A percentile compares a stretch with the other conserved stretches of the same genome.
These are phyloP conservation scores for Cryptococcus maquisensis DNA, from an alignment of 1,284 basidiomycete genomes.

Conservation along the genomic window DNA sequence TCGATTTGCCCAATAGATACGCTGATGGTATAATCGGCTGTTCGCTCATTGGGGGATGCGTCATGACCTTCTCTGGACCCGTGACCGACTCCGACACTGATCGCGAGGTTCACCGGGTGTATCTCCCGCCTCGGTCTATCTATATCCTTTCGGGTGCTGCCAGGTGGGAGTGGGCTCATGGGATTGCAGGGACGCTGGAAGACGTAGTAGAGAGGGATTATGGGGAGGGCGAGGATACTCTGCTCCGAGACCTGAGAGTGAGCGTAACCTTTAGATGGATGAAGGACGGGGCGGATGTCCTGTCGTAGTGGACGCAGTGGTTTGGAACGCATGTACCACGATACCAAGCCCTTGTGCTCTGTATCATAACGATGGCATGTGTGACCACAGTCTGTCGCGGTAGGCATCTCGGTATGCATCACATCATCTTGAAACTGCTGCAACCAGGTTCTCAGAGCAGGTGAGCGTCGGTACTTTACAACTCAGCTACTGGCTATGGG, in stretches of 20 bases:
- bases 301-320: conserved; percentile 14
- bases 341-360: no score
- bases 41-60: conserved; percentile 38
- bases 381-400: no score
- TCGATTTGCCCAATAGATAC: conserved; percentile 51
- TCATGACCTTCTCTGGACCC: conserved; percentile 21
- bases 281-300: conserved; percentile 39
- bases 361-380: no score
- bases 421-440: no score
- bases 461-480: no score
- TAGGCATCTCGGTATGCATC: no score
- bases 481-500: no score
- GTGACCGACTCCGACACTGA: background rate
- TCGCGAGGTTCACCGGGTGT: conserved; percentile 31
- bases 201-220: conserved; percentile 29
- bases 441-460: no score
- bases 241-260: conserved; percentile 39
- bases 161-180: conserved; percentile 51
- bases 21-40: conserved; percentile 48
- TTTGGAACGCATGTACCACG: no score
- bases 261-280: conserved; percentile 48
- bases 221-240: conserved; percentile 12
- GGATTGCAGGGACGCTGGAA: conserved; percentile 37
- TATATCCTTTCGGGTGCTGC: conserved; percentile 47
- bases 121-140: conserved; percentile 46